Evolutionary conservation across 495 filamentous ascomycete genomes (phyloP), one percentile per base, ranked within the genome.

Genomic region (Sporormia fimetaria): DNA sequence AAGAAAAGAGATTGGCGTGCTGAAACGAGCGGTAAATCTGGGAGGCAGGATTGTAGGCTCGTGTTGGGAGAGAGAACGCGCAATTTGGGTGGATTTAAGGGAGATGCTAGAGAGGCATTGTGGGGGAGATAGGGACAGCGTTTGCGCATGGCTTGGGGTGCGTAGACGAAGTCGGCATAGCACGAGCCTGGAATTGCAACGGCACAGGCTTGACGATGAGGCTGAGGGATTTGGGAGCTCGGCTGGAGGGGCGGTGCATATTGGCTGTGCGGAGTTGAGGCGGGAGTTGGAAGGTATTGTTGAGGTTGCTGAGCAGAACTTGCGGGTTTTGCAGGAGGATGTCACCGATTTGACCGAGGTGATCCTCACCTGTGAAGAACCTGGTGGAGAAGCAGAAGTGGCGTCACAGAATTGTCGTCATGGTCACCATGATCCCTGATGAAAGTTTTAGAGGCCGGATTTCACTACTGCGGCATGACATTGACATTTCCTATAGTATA

Each of bases 221-320:
- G 10, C 25, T 8, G 11, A 3, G 15, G 9, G 18, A 16, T 4
- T 4, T 3, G 15, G 15, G 2, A 24, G 18, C 9, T 26, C 16
- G n/a, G 23, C 11, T 28, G 2, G 15, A 21, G 6, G 11, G 7
- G 9, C 18, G 12, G 9, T 5, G n/a, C 17, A 2, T 30, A 6
- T 6, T 32, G n/a, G n/a, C n/a, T n/a, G n/a, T 17, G 20, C n/a
- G 14, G 2, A 6, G 3, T 33, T 23, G n/a, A 30, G 6, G 5
- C 4, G 16, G 49, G 51, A 18, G 49, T 37, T 53, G 57, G 42
- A 21, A 44, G 35, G 16, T 37, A 22, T 38, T 51, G 48, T 15
- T 21, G n/a, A 14, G 3, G 16, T 40, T 21, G 21, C 29, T 8
- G 35, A 39, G 29, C 27, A 40, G 21, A 51, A 44, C 32, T 12